Evolutionary conservation across 768 basidiomycete genomes (phyloP).

Genomic region (Hericium alpestre): DNA sequence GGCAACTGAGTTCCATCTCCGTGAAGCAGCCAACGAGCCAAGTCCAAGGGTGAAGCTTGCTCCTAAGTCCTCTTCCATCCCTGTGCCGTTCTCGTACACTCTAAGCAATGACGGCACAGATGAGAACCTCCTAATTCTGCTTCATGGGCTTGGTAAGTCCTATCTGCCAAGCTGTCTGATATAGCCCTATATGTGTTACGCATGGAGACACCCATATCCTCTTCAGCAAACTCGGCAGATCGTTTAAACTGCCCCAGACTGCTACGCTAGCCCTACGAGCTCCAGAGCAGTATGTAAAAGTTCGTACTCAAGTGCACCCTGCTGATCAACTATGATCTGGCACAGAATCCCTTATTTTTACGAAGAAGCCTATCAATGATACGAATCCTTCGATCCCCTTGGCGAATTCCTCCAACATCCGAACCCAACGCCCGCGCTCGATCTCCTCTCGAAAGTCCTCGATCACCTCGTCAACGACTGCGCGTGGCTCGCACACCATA

Average conservation of each 20-base stretch:
- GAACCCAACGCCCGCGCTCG: slow-evolving; percentile 61
- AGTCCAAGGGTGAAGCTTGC: slow-evolving; percentile 30
- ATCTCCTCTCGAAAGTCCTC: slow-evolving; percentile 41
- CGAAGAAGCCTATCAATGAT: slow-evolving; percentile 81
- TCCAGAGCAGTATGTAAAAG: slow-evolving; percentile 49
- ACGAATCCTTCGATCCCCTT: slow-evolving; percentile 65
- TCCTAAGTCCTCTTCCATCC: slow-evolving; percentile 35
- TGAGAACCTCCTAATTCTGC: slow-evolving; percentile 72
- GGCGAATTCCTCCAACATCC: slow-evolving; percentile 63
- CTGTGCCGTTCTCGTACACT: slow-evolving; percentile 52
- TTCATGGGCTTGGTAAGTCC: slow-evolving; percentile 73
- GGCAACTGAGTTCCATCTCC: slow-evolving; percentile 7
- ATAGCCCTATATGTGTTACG: neutral
- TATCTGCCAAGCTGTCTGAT: neutral
- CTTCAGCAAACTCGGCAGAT: slow-evolving; percentile 62
- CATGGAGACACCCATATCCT: slow-evolving; percentile 77
- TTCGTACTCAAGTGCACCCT: slow-evolving; percentile 2
- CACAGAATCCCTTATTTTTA: slow-evolving; percentile 72
- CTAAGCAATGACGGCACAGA: slow-evolving; percentile 78
- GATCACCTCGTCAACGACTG: slow-evolving; percentile 49
- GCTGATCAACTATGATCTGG: neutral
- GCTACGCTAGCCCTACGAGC: slow-evolving; percentile 74
- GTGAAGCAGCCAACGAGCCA: neutral
- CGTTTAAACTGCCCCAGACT: slow-evolving; percentile 81
- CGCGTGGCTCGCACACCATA: slow-evolving; percentile 51